These are phyloP conservation scores for Globisporangium alternatum DNA, from an alignment of 352 stramenopile genomes.

Conservation along the genomic window DNA sequence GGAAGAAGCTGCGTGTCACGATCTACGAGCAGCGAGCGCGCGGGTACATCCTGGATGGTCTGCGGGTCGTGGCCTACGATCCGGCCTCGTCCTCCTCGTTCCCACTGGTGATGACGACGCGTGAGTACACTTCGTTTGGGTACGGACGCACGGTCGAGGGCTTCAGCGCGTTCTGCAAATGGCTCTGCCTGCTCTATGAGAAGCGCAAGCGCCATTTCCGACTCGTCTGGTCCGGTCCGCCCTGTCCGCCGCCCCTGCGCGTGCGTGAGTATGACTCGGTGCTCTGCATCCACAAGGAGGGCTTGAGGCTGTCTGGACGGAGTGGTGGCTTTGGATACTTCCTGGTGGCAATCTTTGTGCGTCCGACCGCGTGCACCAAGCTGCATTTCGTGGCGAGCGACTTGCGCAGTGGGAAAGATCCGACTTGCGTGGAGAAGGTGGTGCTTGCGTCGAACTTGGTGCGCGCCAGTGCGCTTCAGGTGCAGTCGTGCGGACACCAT, in stretches of 20 bases:
- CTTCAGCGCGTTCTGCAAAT: slow-evolving; percentile 49
- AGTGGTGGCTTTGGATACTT: slow-evolving; percentile 7
- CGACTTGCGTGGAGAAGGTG: slow-evolving; percentile 22
- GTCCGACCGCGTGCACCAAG: slow-evolving; percentile 24
- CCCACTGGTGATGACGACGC: slow-evolving; percentile 32
- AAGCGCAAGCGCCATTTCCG: slow-evolving; percentile 44
- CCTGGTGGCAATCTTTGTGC: slow-evolving; percentile 40
- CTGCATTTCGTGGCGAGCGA: slow-evolving; percentile 40
- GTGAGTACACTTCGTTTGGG: slow-evolving; percentile 44
- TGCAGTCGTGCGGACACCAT: slow-evolving; percentile 8
- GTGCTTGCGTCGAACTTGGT: slow-evolving; percentile 26
- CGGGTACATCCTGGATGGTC: slow-evolving; percentile 45
- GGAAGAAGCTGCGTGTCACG: slow-evolving; percentile 42
- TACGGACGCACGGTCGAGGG: slow-evolving; percentile 47
- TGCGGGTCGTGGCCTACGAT: slow-evolving; percentile 58
- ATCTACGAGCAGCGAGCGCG: slow-evolving; percentile 37
- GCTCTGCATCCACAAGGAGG: slow-evolving; percentile 64
- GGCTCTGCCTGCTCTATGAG: slow-evolving; percentile 59
- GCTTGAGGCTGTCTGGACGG: slow-evolving; percentile 24
- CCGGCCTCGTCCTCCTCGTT: slow-evolving; percentile 36
- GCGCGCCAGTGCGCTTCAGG: slow-evolving; percentile 23
- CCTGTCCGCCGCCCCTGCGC: slow-evolving; percentile 49
- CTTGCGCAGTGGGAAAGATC: slow-evolving; percentile 15
- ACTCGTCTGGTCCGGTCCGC: slow-evolving; percentile 53
- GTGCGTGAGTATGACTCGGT: slow-evolving; percentile 45